These are phyloP conservation scores for Podosphaera fusca DNA, from an alignment of 2,329 filamentous ascomycete genomes.

Conservation along the genomic window DNA sequence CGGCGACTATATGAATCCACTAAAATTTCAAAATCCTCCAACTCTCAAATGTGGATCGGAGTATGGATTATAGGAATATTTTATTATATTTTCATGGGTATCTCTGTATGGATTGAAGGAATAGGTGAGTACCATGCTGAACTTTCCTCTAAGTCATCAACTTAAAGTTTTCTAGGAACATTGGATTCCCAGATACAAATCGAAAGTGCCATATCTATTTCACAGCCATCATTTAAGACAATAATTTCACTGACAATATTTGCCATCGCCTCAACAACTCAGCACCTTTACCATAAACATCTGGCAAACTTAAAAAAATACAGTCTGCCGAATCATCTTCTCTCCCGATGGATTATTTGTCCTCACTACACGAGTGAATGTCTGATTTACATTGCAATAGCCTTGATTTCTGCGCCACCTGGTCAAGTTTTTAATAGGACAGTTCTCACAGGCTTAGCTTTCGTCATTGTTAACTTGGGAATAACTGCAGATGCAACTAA, in stretches of 20 bases:
- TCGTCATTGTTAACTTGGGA: conserved; percentile 59
- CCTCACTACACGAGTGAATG: conserved; percentile 88
- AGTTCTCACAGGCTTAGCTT: conserved; percentile 42
- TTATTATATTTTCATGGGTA: conserved; percentile 52
- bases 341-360: conserved; percentile 53
- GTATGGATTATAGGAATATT: conserved; percentile 60
- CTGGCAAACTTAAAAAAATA: conserved; percentile 58
- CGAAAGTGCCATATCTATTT: neutral
- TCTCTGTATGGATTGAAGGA: conserved; percentile 71
- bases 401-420: conserved; percentile 47
- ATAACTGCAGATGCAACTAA: conserved; percentile 59
- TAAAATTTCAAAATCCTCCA: conserved; percentile 35
- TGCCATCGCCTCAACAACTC: conserved; percentile 43
- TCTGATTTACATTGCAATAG: conserved; percentile 57
- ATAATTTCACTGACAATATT: conserved; percentile 38
- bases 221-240: conserved; percentile 21
- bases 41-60: conserved; percentile 60
- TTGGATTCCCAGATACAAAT: neutral
- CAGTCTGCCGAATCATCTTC: conserved; percentile 47
- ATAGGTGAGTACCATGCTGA: conserved; percentile 28
- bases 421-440: conserved; percentile 48
- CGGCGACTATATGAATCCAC: conserved; percentile 59
- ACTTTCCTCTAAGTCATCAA: neutral
- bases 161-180: neutral
- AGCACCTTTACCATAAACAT: conserved; percentile 51